These are phyloP conservation scores for Centaurea solstitialis DNA, from an alignment of 129 eudicot genomes.

Conservation along the genomic window DNA sequence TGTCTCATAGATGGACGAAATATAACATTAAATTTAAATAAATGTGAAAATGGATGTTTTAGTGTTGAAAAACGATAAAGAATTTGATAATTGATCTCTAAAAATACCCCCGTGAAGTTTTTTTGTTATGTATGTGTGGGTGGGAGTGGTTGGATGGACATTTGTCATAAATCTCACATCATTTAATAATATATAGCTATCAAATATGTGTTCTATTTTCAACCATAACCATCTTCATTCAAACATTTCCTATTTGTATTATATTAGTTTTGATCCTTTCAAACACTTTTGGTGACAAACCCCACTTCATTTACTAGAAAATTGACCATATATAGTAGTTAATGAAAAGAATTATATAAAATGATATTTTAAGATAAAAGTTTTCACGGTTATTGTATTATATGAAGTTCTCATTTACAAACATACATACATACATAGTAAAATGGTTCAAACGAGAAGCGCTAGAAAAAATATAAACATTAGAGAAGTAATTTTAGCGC, in stretches of 20 bases:
- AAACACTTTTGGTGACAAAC: not conserved
- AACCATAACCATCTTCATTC: not conserved
- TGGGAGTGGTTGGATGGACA: not conserved
- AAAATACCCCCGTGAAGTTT: not conserved
- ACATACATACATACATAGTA: too few species aligned
- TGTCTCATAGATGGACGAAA: not conserved
- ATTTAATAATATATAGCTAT: not conserved
- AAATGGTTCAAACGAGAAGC: too few species aligned
- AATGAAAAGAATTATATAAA: too few species aligned
- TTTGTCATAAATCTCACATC: not conserved
- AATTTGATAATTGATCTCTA: not conserved
- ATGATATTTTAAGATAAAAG: too few species aligned
- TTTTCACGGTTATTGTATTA: too few species aligned
- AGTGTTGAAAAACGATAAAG: not conserved
- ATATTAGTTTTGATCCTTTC: not conserved
- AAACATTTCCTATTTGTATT: not conserved
- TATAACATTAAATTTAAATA: not conserved
- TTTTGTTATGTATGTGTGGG: not conserved
- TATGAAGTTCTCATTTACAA: too few species aligned
- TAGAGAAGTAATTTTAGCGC: too few species aligned
- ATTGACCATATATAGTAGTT: not conserved
- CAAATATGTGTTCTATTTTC: not conserved
- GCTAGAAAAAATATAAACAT: too few species aligned
- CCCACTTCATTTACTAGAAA: not conserved
- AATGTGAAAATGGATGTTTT: not conserved